Evolutionary conservation across 208 protist species (phyloP).

Genomic region (Borovskyia barvae): DNA sequence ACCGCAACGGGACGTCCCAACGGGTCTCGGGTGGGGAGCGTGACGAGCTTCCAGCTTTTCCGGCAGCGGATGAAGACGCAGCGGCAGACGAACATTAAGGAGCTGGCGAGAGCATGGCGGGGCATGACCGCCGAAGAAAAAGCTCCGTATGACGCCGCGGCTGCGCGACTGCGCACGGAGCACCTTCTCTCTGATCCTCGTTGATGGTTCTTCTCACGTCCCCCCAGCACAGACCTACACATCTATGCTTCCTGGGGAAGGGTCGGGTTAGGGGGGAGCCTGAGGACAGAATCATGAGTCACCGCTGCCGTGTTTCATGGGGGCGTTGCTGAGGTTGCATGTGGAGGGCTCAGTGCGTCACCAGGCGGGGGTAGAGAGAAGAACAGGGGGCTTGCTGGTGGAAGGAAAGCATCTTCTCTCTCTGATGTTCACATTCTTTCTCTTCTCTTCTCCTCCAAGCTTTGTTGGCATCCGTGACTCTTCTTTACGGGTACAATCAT

Average conservation of each 20-base stretch:
- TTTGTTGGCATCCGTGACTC: background rate
- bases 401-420: background rate
- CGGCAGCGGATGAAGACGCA: conserved; percentile 11
- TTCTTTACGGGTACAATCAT: no score
- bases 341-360: no score
- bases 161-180: conserved; percentile 37
- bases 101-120: conserved; percentile 38
- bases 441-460: background rate
- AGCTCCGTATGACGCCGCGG: conserved; percentile 52
- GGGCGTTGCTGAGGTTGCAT: no score
- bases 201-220: no score
- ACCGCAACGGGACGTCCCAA: background rate
- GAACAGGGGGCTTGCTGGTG: no score
- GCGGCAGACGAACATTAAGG: conserved; percentile 3
- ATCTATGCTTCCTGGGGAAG: no score
- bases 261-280: no score
- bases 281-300: no score
- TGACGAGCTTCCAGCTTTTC: conserved; percentile 40
- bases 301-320: no score
- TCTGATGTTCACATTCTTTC: conserved; percentile 3
- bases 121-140: conserved; percentile 47
- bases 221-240: background rate
- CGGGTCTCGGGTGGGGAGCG: no score
- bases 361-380: no score
- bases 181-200: conserved; percentile 3